Evolutionary conservation across 2,329 filamentous ascomycete genomes (phyloP).

Genomic region (Chaetomiaceae sp.): DNA sequence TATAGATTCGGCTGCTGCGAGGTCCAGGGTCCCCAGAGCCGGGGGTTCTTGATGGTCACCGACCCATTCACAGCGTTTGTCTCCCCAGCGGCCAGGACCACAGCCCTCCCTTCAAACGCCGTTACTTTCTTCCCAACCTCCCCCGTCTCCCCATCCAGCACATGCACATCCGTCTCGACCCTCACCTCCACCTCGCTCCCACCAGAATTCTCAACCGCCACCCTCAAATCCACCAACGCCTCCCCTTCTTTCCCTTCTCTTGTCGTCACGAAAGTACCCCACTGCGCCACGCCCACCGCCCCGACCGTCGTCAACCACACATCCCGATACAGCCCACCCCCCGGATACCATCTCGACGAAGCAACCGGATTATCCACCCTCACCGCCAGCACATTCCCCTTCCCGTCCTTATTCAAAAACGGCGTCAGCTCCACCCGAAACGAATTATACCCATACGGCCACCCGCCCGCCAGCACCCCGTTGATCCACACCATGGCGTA

Average conservation of each 20-base stretch:
- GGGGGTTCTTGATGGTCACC: background rate
- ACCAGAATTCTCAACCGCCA: background rate
- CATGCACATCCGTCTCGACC: background rate
- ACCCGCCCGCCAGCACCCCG: background rate
- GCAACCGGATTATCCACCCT: background rate
- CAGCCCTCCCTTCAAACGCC: background rate
- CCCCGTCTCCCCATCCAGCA: background rate
- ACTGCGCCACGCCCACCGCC: background rate
- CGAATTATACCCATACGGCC: background rate
- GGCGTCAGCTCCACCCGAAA: background rate
- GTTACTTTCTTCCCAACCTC: background rate
- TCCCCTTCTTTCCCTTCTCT: background rate
- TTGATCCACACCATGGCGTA: background rate
- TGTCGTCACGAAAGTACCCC: background rate
- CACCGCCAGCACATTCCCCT: background rate
- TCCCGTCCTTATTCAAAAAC: background rate
- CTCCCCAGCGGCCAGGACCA: background rate
- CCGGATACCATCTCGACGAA: background rate
- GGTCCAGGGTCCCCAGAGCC: background rate
- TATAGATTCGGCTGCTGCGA: background rate
- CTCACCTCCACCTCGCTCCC: background rate
- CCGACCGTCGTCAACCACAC: background rate
- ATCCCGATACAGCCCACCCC: background rate
- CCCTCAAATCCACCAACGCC: background rate
- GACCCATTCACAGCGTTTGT: background rate